These are phyloP conservation scores for Lolium rigidum DNA, from an alignment of 176 grass and related monocot species.

Conservation along the genomic window DNA sequence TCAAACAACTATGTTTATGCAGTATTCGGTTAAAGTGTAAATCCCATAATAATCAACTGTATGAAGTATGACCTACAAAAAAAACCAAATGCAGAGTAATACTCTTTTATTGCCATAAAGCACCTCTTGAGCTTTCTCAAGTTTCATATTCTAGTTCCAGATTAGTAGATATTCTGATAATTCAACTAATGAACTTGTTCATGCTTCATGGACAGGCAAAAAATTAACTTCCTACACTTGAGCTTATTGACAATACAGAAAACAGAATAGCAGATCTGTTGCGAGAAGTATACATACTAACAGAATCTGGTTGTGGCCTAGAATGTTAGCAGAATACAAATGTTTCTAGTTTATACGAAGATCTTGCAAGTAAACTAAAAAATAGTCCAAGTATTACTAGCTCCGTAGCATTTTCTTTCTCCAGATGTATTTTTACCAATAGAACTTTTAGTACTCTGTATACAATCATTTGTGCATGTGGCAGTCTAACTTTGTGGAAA, in stretches of 20 bases:
- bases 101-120: background rate
- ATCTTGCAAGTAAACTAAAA: background rate
- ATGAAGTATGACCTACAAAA: background rate
- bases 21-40: background rate
- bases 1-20: constrained; percentile 23
- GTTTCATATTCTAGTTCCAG: background rate
- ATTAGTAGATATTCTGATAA: constrained; percentile 1
- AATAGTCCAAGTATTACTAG: background rate
- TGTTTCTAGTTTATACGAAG: background rate
- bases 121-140: background rate
- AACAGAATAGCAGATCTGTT: background rate
- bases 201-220: background rate
- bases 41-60: background rate
- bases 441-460: background rate
- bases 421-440: background rate
- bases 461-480: background rate
- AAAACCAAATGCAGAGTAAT: background rate
- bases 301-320: background rate
- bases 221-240: background rate
- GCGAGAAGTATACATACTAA: background rate
- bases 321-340: background rate
- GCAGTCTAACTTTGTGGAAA: background rate
- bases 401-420: background rate
- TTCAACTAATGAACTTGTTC: background rate
- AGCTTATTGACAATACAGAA: background rate